Evolutionary conservation across 257 asterid species (phyloP).

Genomic region (Linaria vulgaris): DNA sequence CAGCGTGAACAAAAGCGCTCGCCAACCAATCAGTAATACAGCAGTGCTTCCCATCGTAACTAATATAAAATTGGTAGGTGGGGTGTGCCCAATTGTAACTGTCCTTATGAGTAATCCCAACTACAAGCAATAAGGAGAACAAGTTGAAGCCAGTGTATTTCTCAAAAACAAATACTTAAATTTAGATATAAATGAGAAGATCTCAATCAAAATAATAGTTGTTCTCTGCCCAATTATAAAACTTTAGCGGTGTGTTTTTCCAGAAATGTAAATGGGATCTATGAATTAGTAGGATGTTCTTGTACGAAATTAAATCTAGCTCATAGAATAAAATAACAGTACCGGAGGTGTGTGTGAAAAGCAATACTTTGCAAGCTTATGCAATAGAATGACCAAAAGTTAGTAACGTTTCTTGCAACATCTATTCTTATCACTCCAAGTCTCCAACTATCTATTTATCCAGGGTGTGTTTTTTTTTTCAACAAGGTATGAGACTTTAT

Average conservation of each 20-base stretch:
- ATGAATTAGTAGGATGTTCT: background rate
- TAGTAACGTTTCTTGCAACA: too few relatives aligned
- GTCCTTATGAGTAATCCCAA: constrained; percentile 72
- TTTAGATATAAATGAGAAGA: constrained; percentile 6
- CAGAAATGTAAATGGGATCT: background rate
- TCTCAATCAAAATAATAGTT: background rate
- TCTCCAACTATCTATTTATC: too few relatives aligned
- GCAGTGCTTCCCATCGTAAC: constrained; percentile 96
- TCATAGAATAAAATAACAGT: background rate
- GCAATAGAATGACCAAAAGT: too few relatives aligned
- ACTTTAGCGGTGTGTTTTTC: too few relatives aligned
- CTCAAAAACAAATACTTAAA: background rate
- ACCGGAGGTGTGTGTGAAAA: too few relatives aligned
- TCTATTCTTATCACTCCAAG: too few relatives aligned
- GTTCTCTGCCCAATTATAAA: too few relatives aligned
- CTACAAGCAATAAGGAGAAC: constrained; percentile 38
- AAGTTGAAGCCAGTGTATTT: constrained; percentile 5
- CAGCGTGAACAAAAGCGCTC: constrained; percentile 57
- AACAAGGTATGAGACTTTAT: too few relatives aligned
- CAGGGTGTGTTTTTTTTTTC: too few relatives aligned
- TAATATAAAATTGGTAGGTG: constrained; percentile 61
- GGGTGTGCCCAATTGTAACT: constrained; percentile 58
- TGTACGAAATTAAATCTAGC: background rate
- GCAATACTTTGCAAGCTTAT: too few relatives aligned
- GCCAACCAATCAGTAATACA: constrained; percentile 77